Conservation (phyloP, 2,329 filamentous ascomycete genomes). For the Hypocreales sp. region DNA sequence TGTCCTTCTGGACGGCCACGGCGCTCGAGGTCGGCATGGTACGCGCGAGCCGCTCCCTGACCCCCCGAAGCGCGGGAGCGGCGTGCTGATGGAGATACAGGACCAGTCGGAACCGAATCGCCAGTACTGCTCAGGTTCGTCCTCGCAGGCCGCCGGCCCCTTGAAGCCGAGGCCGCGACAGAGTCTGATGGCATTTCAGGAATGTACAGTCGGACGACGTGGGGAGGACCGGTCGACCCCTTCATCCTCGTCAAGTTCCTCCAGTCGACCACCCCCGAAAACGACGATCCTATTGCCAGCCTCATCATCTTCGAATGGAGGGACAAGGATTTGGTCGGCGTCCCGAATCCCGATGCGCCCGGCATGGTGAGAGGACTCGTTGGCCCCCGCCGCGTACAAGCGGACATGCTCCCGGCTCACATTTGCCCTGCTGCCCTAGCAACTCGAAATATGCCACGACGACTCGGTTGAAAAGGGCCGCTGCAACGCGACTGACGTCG, state of each 20-base stretch:
- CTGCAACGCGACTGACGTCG: constrained; percentile 65
- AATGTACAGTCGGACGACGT: constrained; percentile 85
- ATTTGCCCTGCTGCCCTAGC: no score
- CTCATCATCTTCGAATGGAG: constrained; percentile 90
- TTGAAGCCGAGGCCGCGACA: no score
- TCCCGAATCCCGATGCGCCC: constrained; percentile 35
- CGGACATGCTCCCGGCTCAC: no score
- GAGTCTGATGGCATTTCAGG: constrained; percentile 26
- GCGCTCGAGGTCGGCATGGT: constrained; percentile 46
- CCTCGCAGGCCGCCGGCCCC: no score
- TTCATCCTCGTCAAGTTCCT: constrained; percentile 78
- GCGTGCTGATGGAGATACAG: constrained; percentile 26
- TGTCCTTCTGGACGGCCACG: constrained; percentile 36
- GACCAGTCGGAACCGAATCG: constrained; percentile 61
- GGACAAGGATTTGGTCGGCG: constrained; percentile 66
- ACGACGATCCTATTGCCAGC: constrained; percentile 59
- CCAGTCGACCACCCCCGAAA: constrained; percentile 37
- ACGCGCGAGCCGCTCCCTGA: constrained; percentile 12
- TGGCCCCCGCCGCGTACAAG: no score
- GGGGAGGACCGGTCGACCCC: constrained; percentile 78
- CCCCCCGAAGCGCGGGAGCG: not conserved
- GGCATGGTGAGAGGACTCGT: constrained; percentile 16
- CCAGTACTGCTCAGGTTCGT: constrained; percentile 59
- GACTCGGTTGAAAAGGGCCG: constrained; percentile 50
- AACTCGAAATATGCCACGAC: constrained; percentile 55